Evolutionary conservation across 1,139 yeast species (phyloP), one percentile per base, ranked within the genome.

Genomic region (Hansenula lynferdii): DNA sequence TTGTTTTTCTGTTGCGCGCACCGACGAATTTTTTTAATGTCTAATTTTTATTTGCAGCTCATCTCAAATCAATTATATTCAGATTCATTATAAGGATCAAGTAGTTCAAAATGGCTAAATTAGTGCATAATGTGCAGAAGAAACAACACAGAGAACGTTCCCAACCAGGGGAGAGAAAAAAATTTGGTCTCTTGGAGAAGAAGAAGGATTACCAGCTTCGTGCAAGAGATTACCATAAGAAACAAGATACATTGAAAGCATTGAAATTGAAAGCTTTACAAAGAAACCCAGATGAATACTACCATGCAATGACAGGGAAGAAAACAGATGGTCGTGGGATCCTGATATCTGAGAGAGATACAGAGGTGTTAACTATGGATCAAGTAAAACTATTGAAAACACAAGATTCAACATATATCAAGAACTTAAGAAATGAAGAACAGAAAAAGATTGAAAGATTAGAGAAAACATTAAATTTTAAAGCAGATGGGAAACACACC

Each of bases 101-200:
- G 35, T 17, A 32, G 34, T 26, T 3, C 35, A 38, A 20, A 23
- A 86, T 86, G 95, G 21, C 30, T 9, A 82, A 81, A 47, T 65
- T 85, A 34, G 92, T 84, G 16, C 97, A 89, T 61, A 85, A 85
- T 58, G 80, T 90, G 24, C 97, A 92, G 63, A 92, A 92, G 68
- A 92, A 87, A 56, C 97, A 92, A 69, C 98, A 92, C 56, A 70
- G 89, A 48, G 98, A 92, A 66, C 77, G 98, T 56, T 77, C 96
- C 9, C 98, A 92, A 62, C 83, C 89, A 3, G 69, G 68, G 35
- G 80, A 77, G 36, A 72, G 98, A 43, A 70, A 77, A 53, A 75
- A 74, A 56, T 80, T 72, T 62, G 97, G 97, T 28, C 76, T 89
- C 27, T 72, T 92, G 38, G 97, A 92, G 62, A 92, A 92, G 74